Evolutionary conservation across 495 filamentous ascomycete species (phyloP).

Genomic region (Penicillium goetzii): DNA sequence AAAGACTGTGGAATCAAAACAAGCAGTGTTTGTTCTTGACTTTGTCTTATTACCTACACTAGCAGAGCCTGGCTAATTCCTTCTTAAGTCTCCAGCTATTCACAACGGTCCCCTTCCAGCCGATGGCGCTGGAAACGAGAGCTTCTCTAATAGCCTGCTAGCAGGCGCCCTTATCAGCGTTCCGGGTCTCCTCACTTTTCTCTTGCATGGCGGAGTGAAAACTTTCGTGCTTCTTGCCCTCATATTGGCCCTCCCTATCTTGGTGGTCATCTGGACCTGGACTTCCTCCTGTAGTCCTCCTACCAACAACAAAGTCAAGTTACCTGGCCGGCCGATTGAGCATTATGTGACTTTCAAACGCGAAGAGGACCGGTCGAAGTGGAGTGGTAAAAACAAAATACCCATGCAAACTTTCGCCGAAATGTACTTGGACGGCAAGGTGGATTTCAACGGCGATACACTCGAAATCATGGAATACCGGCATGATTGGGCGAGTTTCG

Average conservation of each 20-base stretch:
- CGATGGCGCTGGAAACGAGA: constrained; percentile 69
- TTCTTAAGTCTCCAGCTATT: constrained; percentile 69
- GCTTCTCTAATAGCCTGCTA: constrained; percentile 70
- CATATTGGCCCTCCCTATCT: constrained; percentile 66
- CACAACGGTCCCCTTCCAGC: constrained; percentile 82
- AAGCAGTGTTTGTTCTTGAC: constrained; percentile 61
- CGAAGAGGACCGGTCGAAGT: constrained; percentile 58
- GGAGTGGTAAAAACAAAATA: constrained; percentile 64
- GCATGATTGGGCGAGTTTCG: constrained; percentile 74
- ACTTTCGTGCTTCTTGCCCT: constrained; percentile 72
- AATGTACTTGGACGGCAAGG: constrained; percentile 66
- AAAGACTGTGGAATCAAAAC: constrained; percentile 74
- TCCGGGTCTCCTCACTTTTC: constrained; percentile 69
- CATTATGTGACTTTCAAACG: constrained; percentile 66
- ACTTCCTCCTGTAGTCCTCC: constrained; percentile 69
- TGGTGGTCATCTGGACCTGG: constrained; percentile 72
- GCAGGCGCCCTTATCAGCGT: constrained; percentile 59
- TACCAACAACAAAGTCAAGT: constrained; percentile 76
- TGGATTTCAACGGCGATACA: constrained; percentile 67
- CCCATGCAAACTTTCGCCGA: constrained; percentile 70
- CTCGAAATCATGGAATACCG: constrained; percentile 65
- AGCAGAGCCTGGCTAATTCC: constrained; percentile 25
- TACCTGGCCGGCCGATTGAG: constrained; percentile 63
- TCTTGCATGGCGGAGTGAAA: constrained; percentile 72
- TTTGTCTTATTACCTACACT: background rate